Percentiles rank a stretch among this genome's conserved stretches.
Evolutionary conservation across 495 filamentous ascomycete species (phyloP).

Genomic region (Bombardia bombarda): DNA sequence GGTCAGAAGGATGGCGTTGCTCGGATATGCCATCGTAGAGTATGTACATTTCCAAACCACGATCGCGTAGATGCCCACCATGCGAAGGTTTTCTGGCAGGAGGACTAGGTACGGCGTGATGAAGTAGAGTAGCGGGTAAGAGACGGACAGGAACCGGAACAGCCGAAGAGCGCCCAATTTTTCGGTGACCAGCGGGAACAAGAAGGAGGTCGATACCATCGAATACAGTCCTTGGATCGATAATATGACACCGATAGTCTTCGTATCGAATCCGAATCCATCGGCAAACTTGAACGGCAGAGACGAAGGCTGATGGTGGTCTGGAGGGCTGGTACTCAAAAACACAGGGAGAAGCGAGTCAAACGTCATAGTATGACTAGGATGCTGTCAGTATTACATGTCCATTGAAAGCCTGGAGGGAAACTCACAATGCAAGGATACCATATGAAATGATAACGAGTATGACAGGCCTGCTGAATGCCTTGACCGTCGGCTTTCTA

Average conservation of each 20-base stretch:
- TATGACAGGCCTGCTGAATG: constrained; percentile 74
- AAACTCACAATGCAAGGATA: constrained; percentile 87
- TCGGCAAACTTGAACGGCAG: constrained; percentile 85
- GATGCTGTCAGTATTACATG: constrained; percentile 11
- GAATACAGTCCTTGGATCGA: constrained; percentile 87
- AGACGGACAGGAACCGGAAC: constrained; percentile 69
- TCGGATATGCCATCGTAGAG: constrained; percentile 77
- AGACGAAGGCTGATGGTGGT: constrained; percentile 25
- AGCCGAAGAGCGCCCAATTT: constrained; percentile 68
- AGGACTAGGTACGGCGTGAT: constrained; percentile 83
- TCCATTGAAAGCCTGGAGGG: not conserved
- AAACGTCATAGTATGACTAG: constrained; percentile 75
- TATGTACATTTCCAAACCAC: constrained; percentile 86
- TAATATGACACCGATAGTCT: constrained; percentile 78
- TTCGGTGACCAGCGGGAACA: constrained; percentile 68
- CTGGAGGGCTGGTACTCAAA: constrained; percentile 61
- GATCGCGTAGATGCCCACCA: constrained; percentile 62
- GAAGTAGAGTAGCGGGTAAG: constrained; percentile 86
- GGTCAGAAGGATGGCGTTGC: constrained; percentile 73
- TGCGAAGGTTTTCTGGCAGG: constrained; percentile 61
- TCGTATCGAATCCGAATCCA: constrained; percentile 73
- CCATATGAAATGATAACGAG: constrained; percentile 83
- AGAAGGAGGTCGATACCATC: constrained; percentile 70
- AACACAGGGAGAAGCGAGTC: constrained; percentile 91
- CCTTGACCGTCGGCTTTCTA: constrained; percentile 17